A percentile compares a stretch with the other conserved stretches of the same genome.
These are phyloP conservation scores for Parachlorella kessleri DNA, from an alignment of 139 green algal genomes.

Conservation along the genomic window DNA sequence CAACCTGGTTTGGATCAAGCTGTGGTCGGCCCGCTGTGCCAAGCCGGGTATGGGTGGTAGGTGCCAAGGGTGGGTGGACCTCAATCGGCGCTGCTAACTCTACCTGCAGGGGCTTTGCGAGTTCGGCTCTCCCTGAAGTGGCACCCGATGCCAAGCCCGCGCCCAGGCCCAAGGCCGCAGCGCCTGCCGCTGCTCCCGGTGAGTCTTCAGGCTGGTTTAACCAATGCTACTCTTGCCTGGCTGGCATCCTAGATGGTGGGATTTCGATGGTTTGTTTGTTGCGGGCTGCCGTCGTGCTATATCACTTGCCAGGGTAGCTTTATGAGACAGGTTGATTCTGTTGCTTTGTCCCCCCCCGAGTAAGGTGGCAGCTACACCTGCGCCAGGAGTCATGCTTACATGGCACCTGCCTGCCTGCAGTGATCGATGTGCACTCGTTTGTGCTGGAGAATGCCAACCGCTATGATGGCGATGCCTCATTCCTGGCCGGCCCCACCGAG, in stretches of 20 bases:
- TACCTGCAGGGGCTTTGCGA: conserved; percentile 19
- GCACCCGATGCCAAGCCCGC: background rate
- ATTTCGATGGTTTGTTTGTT: background rate
- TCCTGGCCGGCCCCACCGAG: conserved; percentile 56
- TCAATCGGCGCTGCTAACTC: too few species aligned
- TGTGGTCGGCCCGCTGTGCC: too few species aligned
- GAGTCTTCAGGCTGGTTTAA: background rate
- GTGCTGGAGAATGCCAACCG: conserved; percentile 55
- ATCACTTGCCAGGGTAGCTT: background rate
- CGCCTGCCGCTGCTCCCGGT: background rate
- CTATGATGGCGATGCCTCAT: conserved; percentile 58
- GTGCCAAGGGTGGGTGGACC: too few species aligned
- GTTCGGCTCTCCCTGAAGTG: conserved; percentile 4
- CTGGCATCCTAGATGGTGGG: background rate
- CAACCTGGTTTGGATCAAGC: too few species aligned
- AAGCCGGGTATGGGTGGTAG: too few species aligned
- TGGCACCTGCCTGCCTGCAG: background rate
- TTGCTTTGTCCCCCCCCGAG: background rate
- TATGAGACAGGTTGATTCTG: background rate
- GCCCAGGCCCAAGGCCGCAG: background rate
- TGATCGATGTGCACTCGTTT: conserved; percentile 26
- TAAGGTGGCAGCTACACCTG: background rate
- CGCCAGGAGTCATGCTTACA: background rate
- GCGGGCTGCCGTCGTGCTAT: background rate
- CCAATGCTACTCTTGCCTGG: background rate